A percentile compares a stretch with the other conserved stretches of the same genome.
Conservation (phyloP, 1,139 yeast species). For the Candida glucosophila region DNA sequence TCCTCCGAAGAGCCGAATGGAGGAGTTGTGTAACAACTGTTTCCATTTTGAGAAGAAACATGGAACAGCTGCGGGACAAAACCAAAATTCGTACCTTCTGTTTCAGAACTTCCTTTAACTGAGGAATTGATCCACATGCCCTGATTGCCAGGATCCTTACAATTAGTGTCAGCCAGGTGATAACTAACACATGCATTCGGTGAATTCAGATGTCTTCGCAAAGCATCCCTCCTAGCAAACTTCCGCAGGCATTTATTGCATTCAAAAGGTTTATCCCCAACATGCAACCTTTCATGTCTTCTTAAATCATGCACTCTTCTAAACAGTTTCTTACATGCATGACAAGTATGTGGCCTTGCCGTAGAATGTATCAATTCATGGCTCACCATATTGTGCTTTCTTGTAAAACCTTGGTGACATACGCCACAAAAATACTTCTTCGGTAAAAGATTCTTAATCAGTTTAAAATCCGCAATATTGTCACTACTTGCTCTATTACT, state of each 20-base stretch:
- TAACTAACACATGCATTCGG: slow-evolving; percentile 28
- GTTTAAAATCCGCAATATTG: slow-evolving; percentile 1
- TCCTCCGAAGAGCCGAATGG: no score
- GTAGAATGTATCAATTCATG: slow-evolving; percentile 65
- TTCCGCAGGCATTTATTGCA: slow-evolving; percentile 56
- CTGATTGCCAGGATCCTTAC: no score
- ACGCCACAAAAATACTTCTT: slow-evolving; percentile 43
- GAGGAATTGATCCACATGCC: no score
- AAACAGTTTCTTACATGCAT: slow-evolving; percentile 55
- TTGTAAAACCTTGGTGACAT: slow-evolving; percentile 55
- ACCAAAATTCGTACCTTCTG: no score
- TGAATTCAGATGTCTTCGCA: slow-evolving; percentile 52
- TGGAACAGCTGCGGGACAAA: no score
- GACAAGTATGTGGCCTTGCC: slow-evolving; percentile 58
- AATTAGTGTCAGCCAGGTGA: no score
- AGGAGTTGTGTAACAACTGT: no score
- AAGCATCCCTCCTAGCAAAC: slow-evolving; percentile 74
- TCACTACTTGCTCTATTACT: background rate
- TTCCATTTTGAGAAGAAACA: no score
- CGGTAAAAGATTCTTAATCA: slow-evolving; percentile 6
- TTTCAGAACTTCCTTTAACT: no score
- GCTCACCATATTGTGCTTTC: slow-evolving; percentile 68
- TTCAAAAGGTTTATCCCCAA: slow-evolving; percentile 64
- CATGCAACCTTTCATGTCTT: slow-evolving; percentile 67
- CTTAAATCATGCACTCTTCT: slow-evolving; percentile 70